These are phyloP conservation scores for Suhomyces anneliseae DNA, from an alignment of 1,139 yeast species.

Conservation along the genomic window DNA sequence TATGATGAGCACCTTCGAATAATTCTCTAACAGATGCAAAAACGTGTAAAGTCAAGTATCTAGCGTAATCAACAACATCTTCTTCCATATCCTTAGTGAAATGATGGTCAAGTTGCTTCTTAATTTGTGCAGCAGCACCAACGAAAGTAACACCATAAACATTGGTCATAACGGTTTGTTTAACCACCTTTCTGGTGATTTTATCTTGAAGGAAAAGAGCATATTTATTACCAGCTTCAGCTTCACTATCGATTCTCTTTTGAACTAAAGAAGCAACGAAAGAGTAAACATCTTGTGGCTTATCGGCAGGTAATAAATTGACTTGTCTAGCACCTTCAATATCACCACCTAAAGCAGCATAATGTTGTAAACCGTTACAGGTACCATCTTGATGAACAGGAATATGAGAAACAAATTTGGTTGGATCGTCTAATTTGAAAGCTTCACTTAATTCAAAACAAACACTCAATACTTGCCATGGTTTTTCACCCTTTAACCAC, in stretches of 20 bases:
- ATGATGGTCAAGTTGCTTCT: slow-evolving; percentile 54
- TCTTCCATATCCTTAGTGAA: slow-evolving; percentile 47
- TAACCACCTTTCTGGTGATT: slow-evolving; percentile 83
- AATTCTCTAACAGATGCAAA: slow-evolving; percentile 82
- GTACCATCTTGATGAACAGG: slow-evolving; percentile 98
- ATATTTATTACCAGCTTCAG: slow-evolving; percentile 50
- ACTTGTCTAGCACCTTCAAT: slow-evolving; percentile 92
- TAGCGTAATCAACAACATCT: slow-evolving; percentile 47
- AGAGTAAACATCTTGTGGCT: slow-evolving; percentile 89
- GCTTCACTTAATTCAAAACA: slow-evolving; percentile 82
- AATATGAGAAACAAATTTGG: slow-evolving; percentile 69
- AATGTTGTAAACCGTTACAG: slow-evolving; percentile 95
- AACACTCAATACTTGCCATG: slow-evolving; percentile 92
- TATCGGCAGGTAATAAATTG: slow-evolving; percentile 75
- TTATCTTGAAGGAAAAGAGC: slow-evolving; percentile 60
- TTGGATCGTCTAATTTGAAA: slow-evolving; percentile 67
- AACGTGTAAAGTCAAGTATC: slow-evolving; percentile 75
- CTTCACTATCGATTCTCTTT: slow-evolving; percentile 59
- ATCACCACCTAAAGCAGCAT: slow-evolving; percentile 98
- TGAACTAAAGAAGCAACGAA: slow-evolving; percentile 78
- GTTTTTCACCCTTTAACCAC: slow-evolving; percentile 90
- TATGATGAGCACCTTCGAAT: slow-evolving; percentile 88
- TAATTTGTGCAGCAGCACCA: slow-evolving; percentile 90
- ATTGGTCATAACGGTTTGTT: slow-evolving; percentile 97
- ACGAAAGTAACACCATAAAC: slow-evolving; percentile 96